Percentiles rank a stretch among this genome's conserved stretches.
Evolutionary conservation across 306 rosid genomes (phyloP).

Genomic region (Prunus salicina): DNA sequence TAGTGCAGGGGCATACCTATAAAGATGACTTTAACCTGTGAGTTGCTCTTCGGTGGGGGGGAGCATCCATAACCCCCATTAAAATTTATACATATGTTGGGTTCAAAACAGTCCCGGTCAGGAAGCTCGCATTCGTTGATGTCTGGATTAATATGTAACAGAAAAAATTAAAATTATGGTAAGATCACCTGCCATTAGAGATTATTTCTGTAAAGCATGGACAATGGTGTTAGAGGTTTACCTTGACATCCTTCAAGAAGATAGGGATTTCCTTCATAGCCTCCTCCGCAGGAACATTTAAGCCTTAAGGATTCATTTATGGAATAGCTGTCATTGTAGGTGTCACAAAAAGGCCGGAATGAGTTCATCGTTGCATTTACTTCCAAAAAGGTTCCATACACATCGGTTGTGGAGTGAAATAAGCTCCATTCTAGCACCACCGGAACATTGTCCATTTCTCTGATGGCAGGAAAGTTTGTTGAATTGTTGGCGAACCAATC

Average conservation of each 20-base stretch:
- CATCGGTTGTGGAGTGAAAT: not conserved
- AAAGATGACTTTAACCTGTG: too few relatives aligned
- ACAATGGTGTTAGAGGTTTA: not conserved
- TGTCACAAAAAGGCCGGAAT: not conserved
- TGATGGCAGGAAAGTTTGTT: not conserved
- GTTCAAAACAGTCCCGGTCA: too few relatives aligned
- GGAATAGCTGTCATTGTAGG: not conserved
- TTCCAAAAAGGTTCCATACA: not conserved
- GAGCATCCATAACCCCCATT: too few relatives aligned
- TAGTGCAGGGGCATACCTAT: too few relatives aligned
- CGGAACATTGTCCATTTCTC: not conserved
- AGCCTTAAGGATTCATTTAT: not conserved
- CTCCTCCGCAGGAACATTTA: not conserved
- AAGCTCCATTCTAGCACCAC: not conserved
- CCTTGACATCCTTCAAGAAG: constrained; percentile 20
- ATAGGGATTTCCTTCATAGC: constrained; percentile 23
- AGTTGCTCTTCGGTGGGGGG: too few relatives aligned
- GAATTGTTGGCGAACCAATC: not conserved
- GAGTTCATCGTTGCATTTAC: not conserved
- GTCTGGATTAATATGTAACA: not conserved
- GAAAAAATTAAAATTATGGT: not conserved
- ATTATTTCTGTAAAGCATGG: not conserved
- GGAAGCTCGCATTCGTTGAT: not conserved
- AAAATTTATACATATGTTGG: too few relatives aligned
- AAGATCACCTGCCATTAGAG: not conserved